These are phyloP conservation scores for Porpolomopsis calyptriformis DNA, from an alignment of 768 basidiomycete genomes.

Conservation along the genomic window DNA sequence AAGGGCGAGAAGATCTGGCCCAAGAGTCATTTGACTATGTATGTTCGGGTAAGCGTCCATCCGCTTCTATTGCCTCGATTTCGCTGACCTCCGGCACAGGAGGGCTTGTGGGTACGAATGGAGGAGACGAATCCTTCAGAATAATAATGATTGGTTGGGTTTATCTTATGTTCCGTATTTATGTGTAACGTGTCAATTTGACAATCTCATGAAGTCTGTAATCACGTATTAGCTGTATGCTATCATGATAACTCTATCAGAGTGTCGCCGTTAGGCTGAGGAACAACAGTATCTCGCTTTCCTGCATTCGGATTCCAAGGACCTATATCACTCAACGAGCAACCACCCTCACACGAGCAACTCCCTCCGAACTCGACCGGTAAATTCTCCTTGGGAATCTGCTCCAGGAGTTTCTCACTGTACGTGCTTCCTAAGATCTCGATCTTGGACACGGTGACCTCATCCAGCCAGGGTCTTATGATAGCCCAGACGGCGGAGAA, in stretches of 20 bases:
- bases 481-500: conserved; percentile 83
- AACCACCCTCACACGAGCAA: conserved; percentile 71
- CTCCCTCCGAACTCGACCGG: conserved; percentile 78
- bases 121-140: not conserved
- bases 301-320: conserved; percentile 57
- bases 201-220: no score
- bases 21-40: conserved; percentile 45
- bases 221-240: no score
- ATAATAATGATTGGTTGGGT: no score
- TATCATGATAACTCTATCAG: not conserved
- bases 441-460: conserved; percentile 92
- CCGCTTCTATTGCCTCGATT: not conserved
- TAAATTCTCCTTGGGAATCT: conserved; percentile 77
- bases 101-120: conserved; percentile 1
- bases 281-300: no score
- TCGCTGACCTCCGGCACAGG: no score
- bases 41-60: conserved; percentile 26
- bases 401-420: conserved; percentile 63
- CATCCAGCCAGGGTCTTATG: conserved; percentile 90
- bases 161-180: not conserved
- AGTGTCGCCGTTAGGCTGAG: not conserved
- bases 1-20: conserved; percentile 37
- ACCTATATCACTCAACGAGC: conserved; percentile 81
- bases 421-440: conserved; percentile 73
- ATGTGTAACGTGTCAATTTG: not conserved